A percentile compares a stretch with the other conserved stretches of the same genome.
These are phyloP conservation scores for Waitea zeae DNA, from an alignment of 1,284 basidiomycete genomes.

Conservation along the genomic window DNA sequence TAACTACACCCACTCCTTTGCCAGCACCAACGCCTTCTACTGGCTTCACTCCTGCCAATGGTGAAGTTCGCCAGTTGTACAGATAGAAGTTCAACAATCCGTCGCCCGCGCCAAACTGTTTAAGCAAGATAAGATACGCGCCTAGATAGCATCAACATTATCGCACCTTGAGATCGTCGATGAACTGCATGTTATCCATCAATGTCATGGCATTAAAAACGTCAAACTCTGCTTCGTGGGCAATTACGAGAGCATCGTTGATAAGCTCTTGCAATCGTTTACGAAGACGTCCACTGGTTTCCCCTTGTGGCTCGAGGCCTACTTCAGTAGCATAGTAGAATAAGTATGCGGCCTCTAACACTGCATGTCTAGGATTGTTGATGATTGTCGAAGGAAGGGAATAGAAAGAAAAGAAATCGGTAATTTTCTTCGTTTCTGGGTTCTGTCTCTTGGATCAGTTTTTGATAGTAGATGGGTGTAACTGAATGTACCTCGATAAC, in stretches of 20 bases:
- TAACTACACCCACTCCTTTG: slow-evolving; percentile 65
- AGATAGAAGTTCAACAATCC: slow-evolving; percentile 84
- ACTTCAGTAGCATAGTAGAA: slow-evolving; percentile 76
- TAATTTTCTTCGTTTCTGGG: slow-evolving; percentile 67
- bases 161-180: slow-evolving; percentile 67
- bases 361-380: slow-evolving; percentile 37
- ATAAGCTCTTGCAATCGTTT: slow-evolving; percentile 59
- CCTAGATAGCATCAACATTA: slow-evolving; percentile 1
- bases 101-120: slow-evolving; percentile 79
- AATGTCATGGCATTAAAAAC: slow-evolving; percentile 92
- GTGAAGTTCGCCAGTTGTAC: slow-evolving; percentile 83
- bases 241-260: slow-evolving; percentile 64
- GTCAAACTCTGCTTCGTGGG: slow-evolving; percentile 77
- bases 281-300: slow-evolving; percentile 46
- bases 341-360: slow-evolving; percentile 82
- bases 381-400: slow-evolving; percentile 88
- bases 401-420: slow-evolving; percentile 96
- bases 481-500: slow-evolving; percentile 68
- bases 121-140: not conserved
- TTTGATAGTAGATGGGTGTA: not conserved
- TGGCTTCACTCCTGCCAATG: slow-evolving; percentile 48
- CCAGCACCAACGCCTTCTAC: slow-evolving; percentile 37
- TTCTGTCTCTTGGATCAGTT: slow-evolving; percentile 30
- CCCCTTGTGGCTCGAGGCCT: slow-evolving; percentile 38
- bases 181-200: slow-evolving; percentile 82